These are phyloP conservation scores for Saccharum officinarum DNA, from an alignment of 176 grass and related monocot species.

Conservation along the genomic window DNA sequence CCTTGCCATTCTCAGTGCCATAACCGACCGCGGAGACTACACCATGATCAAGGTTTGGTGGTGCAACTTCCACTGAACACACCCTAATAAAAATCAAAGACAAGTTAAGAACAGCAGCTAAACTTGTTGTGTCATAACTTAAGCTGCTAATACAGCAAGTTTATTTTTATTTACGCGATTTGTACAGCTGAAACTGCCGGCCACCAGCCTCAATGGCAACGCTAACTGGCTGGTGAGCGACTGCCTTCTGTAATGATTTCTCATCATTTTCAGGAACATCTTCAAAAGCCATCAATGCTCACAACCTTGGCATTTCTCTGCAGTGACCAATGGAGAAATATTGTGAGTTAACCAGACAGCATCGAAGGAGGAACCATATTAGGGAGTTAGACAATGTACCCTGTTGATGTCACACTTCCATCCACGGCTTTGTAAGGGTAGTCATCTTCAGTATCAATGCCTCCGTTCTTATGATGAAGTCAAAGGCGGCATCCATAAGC, in stretches of 20 bases:
- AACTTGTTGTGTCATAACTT: background rate
- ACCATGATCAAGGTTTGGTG: constrained; percentile 73
- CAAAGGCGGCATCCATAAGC: constrained; percentile 80
- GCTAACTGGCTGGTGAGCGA: constrained; percentile 85
- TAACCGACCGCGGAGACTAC: constrained; percentile 82
- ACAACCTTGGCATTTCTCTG: constrained; percentile 87
- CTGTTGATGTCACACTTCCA: constrained; percentile 60
- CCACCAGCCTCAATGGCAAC: constrained; percentile 90
- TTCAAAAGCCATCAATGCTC: constrained; percentile 74
- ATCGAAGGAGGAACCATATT: background rate
- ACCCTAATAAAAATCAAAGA: constrained; percentile 46
- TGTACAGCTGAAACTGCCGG: constrained; percentile 72
- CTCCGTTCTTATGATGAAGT: constrained; percentile 81
- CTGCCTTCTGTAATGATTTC: constrained; percentile 75
- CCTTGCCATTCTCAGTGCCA: constrained; percentile 68
- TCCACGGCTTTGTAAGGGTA: constrained; percentile 80
- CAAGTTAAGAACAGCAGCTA: background rate
- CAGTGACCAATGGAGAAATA: background rate
- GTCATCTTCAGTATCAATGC: constrained; percentile 82
- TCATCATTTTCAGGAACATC: constrained; percentile 85
- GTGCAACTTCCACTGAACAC: constrained; percentile 76
- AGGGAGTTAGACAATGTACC: constrained; percentile 34
- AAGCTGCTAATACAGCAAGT: background rate
- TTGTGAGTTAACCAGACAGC: background rate
- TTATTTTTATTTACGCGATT: constrained; percentile 49